Evolutionary conservation across 305 asterid genomes (phyloP).

Genomic region (Stenogyne calaminthoides): DNA sequence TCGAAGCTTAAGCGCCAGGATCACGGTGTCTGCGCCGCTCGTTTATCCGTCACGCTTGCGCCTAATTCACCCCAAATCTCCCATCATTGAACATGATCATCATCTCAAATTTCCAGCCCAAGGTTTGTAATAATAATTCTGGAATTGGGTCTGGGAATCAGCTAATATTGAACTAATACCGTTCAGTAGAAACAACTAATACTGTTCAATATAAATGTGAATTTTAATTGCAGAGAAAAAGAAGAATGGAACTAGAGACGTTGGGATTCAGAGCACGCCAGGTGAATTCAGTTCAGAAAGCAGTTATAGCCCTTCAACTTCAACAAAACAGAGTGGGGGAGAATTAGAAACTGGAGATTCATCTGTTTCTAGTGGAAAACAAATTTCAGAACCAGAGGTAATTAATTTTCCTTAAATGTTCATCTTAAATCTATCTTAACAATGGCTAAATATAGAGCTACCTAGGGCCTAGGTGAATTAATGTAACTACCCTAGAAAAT

Average conservation of each 20-base stretch:
- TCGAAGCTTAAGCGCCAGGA: conserved; percentile 51
- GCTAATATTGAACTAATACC: no score
- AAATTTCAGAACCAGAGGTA: conserved; percentile 50
- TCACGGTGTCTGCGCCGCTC: conserved; percentile 79
- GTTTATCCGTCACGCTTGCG: conserved; percentile 45
- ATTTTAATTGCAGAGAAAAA: conserved; percentile 37
- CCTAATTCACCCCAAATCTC: conserved; percentile 38
- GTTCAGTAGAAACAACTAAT: no score
- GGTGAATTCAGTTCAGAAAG: conserved; percentile 42
- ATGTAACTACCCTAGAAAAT: no score
- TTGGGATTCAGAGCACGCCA: conserved; percentile 64
- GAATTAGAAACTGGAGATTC: conserved; percentile 53
- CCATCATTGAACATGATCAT: conserved; percentile 37
- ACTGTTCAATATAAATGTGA: no score
- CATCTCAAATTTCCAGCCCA: conserved; percentile 34
- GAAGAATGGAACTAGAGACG: conserved; percentile 60
- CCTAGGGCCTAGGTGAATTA: not conserved
- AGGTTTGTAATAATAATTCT: conserved; percentile 38
- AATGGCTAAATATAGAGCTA: not conserved
- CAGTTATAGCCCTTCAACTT: conserved; percentile 42
- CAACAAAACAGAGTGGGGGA: conserved; percentile 33
- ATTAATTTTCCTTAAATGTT: not conserved
- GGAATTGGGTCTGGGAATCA: no score
- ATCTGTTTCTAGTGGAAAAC: conserved; percentile 44
- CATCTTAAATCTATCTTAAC: not conserved